These are phyloP conservation scores for Nannizziopsis arthrosporioides DNA, from an alignment of 2,329 filamentous ascomycete genomes.

Conservation along the genomic window DNA sequence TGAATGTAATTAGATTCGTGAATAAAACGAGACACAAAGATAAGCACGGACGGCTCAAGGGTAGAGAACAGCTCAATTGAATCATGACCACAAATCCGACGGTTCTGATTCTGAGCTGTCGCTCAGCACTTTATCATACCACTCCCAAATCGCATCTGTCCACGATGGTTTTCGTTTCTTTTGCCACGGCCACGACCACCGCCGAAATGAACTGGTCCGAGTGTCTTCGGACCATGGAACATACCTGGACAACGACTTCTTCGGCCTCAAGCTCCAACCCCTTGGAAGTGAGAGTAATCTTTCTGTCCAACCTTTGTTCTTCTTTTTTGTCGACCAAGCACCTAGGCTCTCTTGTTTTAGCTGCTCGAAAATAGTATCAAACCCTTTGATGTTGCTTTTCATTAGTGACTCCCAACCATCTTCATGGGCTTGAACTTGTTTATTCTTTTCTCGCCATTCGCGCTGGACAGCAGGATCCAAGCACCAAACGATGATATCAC, in stretches of 20 bases:
- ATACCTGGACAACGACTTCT: not conserved
- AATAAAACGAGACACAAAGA: not conserved
- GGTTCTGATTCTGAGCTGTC: slow-evolving; percentile 2
- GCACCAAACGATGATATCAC: slow-evolving; percentile 54
- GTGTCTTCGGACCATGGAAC: slow-evolving; percentile 1
- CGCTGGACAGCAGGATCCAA: slow-evolving; percentile 29
- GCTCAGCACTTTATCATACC: slow-evolving; percentile 4
- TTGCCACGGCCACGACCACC: slow-evolving; percentile 10
- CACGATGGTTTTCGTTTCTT: slow-evolving; percentile 10
- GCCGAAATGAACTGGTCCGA: not conserved
- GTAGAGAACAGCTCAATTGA: not conserved
- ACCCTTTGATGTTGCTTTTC: slow-evolving; percentile 22
- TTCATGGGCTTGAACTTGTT: slow-evolving; percentile 1
- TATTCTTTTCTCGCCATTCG: slow-evolving; percentile 25
- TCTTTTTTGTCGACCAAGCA: not conserved
- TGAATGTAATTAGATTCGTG: not conserved
- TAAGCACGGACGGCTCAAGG: not conserved
- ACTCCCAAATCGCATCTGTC: slow-evolving; percentile 3
- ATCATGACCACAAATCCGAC: slow-evolving; percentile 11
- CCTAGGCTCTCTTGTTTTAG: slow-evolving; percentile 20
- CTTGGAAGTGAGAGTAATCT: slow-evolving; percentile 1
- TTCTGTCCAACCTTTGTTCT: not conserved
- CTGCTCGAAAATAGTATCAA: slow-evolving; percentile 27
- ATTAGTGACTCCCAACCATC: slow-evolving; percentile 3
- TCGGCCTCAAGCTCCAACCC: not conserved